Percentiles rank a stretch among this genome's conserved stretches.
These are phyloP conservation scores for Dipteronia dyeriana DNA, from an alignment of 345 rosid species.

Conservation along the genomic window DNA sequence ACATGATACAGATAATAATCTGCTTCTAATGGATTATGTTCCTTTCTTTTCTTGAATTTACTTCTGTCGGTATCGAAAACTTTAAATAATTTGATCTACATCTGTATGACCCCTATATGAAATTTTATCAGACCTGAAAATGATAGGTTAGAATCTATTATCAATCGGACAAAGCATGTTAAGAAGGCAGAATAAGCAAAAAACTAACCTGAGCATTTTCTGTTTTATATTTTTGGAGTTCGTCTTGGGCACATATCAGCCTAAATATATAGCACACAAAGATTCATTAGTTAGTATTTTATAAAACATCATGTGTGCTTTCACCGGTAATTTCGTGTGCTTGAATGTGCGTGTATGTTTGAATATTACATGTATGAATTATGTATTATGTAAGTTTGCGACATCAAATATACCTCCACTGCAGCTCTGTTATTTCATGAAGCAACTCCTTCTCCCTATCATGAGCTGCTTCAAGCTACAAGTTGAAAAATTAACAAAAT, in stretches of 20 bases:
- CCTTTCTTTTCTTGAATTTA: background rate
- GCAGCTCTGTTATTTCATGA: conserved; percentile 82
- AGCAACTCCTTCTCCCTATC: conserved; percentile 92
- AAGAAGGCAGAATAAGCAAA: background rate
- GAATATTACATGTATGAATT: background rate
- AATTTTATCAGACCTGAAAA: conserved; percentile 32
- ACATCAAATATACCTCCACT: conserved; percentile 63
- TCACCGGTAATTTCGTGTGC: background rate
- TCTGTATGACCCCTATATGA: background rate
- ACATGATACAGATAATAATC: conserved; percentile 16
- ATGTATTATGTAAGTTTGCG: background rate
- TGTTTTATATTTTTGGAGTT: conserved; percentile 73
- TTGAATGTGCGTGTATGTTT: background rate
- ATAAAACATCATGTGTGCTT: background rate
- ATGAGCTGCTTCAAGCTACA: conserved; percentile 87
- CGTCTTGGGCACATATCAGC: conserved; percentile 84
- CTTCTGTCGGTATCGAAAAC: background rate
- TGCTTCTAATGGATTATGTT: background rate
- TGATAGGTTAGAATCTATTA: conserved; percentile 16
- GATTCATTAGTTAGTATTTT: background rate
- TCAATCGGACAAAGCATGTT: background rate
- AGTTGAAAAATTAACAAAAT: background rate
- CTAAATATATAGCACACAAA: conserved; percentile 38
- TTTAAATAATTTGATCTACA: conserved; percentile 15
- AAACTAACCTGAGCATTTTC: conserved; percentile 63